Conservation (phyloP, 176 grass and related monocot genomes). For the Tillandsia leiboldiana region DNA sequence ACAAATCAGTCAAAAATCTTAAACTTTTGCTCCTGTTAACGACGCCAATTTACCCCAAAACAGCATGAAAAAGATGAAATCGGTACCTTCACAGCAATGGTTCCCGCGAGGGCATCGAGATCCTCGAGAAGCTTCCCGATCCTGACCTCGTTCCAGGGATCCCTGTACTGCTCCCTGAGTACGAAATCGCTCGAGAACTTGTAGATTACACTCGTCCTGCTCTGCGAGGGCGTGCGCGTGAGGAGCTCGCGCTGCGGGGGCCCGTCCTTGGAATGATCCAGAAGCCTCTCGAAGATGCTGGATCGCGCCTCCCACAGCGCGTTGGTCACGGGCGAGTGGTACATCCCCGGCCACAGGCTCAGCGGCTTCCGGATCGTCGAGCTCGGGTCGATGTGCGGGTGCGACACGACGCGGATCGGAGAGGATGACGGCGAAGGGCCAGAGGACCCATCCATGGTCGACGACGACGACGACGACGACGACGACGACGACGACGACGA, state of each 20-base stretch:
- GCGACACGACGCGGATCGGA: constrained; percentile 39
- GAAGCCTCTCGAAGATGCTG: constrained; percentile 89
- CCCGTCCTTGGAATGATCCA: constrained; percentile 36
- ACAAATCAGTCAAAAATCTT: neutral
- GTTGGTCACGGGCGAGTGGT: constrained; percentile 93
- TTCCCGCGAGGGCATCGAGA: constrained; percentile 89
- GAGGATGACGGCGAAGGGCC: constrained; percentile 8
- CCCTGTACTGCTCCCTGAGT: constrained; percentile 77
- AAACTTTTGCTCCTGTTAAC: neutral
- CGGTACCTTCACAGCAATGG: constrained; percentile 80
- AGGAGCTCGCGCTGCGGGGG: constrained; percentile 65
- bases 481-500: too few relatives aligned
- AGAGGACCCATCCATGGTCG: too few relatives aligned
- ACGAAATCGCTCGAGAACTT: constrained; percentile 80
- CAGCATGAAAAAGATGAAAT: neutral
- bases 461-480: too few relatives aligned
- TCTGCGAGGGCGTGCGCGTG: constrained; percentile 65
- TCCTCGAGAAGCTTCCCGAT: constrained; percentile 94
- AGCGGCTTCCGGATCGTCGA: constrained; percentile 64
- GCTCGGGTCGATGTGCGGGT: constrained; percentile 45
- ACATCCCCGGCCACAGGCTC: constrained; percentile 94
- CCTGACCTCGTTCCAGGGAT: constrained; percentile 81
- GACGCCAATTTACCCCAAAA: neutral
- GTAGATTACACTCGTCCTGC: constrained; percentile 68
- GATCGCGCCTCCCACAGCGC: constrained; percentile 88